Evolutionary conservation across 129 eudicot genomes (phyloP), one percentile per base, ranked within the genome.

Genomic region (Flaveria linearis): DNA sequence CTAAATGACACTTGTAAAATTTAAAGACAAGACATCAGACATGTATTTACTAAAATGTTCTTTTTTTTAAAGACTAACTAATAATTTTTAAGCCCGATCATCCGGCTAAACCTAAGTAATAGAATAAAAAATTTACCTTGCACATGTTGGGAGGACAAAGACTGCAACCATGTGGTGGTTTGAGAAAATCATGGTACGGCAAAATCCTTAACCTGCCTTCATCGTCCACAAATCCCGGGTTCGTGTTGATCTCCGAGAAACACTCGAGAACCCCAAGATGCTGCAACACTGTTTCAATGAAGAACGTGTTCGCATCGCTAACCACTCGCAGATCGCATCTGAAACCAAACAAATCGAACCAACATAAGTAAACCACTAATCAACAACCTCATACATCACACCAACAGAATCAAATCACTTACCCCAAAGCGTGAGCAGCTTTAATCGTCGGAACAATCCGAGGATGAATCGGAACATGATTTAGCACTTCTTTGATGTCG

Each of bases 91-190:
- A 20, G 22, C 22, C 0, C 22, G 22, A 20, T 20, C 22, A 20
- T 20, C 22, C 22, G 0, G 22, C 0, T 20, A 20, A 20, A 20
- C 22, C 22, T n/a, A 17, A 30, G 0, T 30, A 45, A 45, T 45
- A 11, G 50, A 45, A 45, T 23, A 68, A 67, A 15, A 15, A 4
- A 28, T 18, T 26, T 26, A 92, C 97, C 97, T 94, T 93, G 88
- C 98, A 93, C 98, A 93, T 90, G 82, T 93, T 93, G 4, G 97
- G 98, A 82, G 97, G 97, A 73, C 98, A 93, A 67, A 76, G 88
- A 22, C 16, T 70, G 84, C 98, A 93, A 49, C 88, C 89, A 79
- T 93, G 98, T 50, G 96, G 79, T 11, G 84, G 74, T 0, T 78
- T 68, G 49, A 73, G 83, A 66, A 87, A 88, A 76, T 88, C 91